phyloP scores from a whole-genome alignment of 1,284 basidiomycete species.

The Leucoagaricus sp. region DNA sequence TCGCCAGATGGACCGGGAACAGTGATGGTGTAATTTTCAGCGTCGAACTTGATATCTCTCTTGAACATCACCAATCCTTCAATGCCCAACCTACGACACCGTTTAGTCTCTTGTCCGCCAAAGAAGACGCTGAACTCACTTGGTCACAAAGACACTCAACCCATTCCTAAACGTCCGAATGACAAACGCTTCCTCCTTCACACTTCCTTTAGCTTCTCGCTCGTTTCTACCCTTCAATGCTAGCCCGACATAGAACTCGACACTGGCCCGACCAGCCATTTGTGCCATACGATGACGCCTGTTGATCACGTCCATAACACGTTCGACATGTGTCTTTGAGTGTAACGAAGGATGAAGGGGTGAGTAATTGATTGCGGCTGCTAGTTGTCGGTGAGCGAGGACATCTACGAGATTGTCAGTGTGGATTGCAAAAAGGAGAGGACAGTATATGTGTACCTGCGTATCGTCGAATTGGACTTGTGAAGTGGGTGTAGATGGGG shows the following conservation, averaged over 20 bases:
- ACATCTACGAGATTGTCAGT: slow-evolving; percentile 60
- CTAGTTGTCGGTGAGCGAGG: slow-evolving; percentile 91
- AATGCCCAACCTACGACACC: slow-evolving; percentile 73
- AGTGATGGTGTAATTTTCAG: slow-evolving; percentile 87
- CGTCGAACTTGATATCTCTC: slow-evolving; percentile 84
- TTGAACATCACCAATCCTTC: slow-evolving; percentile 95
- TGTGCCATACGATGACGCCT: slow-evolving; percentile 94
- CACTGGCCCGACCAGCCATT: slow-evolving; percentile 93
- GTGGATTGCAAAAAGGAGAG: slow-evolving; percentile 24
- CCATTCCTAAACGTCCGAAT: slow-evolving; percentile 96
- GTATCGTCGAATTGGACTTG: slow-evolving; percentile 91
- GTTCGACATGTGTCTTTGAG: slow-evolving; percentile 89
- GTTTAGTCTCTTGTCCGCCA: neutral
- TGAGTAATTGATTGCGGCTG: slow-evolving; percentile 86
- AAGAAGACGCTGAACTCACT: slow-evolving; percentile 53
- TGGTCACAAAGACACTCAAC: slow-evolving; percentile 91
- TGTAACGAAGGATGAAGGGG: slow-evolving; percentile 88
- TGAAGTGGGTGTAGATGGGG: slow-evolving; percentile 98
- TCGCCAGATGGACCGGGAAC: slow-evolving; percentile 51
- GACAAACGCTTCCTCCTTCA: slow-evolving; percentile 87
- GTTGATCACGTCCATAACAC: slow-evolving; percentile 87
- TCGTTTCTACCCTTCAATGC: slow-evolving; percentile 79
- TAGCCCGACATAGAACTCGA: slow-evolving; percentile 97
- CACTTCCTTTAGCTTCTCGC: slow-evolving; percentile 31
- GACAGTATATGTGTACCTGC: slow-evolving; percentile 66